These are phyloP conservation scores for Eutrema heterophyllum DNA, from an alignment of 345 rosid genomes.

Conservation along the genomic window DNA sequence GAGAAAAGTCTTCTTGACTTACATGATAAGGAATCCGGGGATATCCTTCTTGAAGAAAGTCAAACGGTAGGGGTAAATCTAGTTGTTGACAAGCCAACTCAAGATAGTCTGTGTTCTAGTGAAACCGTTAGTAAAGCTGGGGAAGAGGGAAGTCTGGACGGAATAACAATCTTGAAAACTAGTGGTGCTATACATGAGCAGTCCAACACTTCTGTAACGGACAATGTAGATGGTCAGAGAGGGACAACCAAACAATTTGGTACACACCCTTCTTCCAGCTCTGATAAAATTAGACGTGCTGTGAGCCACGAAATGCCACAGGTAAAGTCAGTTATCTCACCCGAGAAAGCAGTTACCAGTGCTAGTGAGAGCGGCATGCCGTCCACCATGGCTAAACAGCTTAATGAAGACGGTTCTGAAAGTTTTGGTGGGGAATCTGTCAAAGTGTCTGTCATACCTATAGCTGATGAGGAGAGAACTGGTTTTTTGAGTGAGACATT, in stretches of 20 bases:
- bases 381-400: slow-evolving; percentile 30
- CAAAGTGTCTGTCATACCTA: slow-evolving; percentile 19
- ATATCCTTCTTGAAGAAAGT: slow-evolving; percentile 26
- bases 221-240: slow-evolving; percentile 10
- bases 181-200: slow-evolving; percentile 23
- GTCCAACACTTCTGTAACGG: slow-evolving; percentile 24
- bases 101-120: slow-evolving; percentile 2
- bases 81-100: slow-evolving; percentile 12
- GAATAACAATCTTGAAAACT: slow-evolving; percentile 25
- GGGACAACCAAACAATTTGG: slow-evolving; percentile 27
- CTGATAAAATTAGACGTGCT: slow-evolving; percentile 21
- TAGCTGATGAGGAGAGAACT: slow-evolving; percentile 32
- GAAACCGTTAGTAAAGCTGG: slow-evolving; percentile 29
- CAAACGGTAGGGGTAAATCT: slow-evolving; percentile 16
- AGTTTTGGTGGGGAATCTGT: slow-evolving; percentile 25
- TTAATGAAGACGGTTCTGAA: slow-evolving; percentile 24
- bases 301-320: slow-evolving; percentile 7
- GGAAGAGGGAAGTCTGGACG: slow-evolving; percentile 19
- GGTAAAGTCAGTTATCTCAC: slow-evolving; percentile 27
- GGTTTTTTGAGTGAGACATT: slow-evolving; percentile 27
- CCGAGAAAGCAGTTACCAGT: slow-evolving; percentile 27
- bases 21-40: slow-evolving; percentile 26
- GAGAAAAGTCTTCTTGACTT: slow-evolving; percentile 71
- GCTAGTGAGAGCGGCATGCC: slow-evolving; percentile 28
- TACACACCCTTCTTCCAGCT: slow-evolving; percentile 13